Percentiles rank a stretch among this genome's conserved stretches.
Evolutionary conservation across 441 rosid species (phyloP).

Genomic region (Populus hybrid): DNA sequence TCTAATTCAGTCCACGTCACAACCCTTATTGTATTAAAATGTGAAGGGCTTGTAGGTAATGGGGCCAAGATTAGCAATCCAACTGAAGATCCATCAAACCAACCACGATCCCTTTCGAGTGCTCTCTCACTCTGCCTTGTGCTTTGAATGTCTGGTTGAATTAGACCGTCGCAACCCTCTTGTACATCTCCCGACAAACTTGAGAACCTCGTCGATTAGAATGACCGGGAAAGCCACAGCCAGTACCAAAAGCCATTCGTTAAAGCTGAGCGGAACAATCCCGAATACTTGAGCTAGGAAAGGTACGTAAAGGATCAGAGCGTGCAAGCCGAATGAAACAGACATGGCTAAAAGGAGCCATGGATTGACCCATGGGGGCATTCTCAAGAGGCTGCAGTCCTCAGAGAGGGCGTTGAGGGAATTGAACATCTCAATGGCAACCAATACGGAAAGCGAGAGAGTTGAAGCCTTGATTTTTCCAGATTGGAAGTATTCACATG

Average conservation of each 20-base stretch:
- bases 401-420: constrained; percentile 92
- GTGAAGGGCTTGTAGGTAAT: neutral
- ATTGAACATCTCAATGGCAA: constrained; percentile 96
- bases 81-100: neutral
- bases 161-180: constrained; percentile 35
- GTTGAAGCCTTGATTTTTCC: constrained; percentile 93
- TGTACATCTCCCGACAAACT: constrained; percentile 69
- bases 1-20: constrained; percentile 12
- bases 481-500: constrained; percentile 71
- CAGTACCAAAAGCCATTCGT: constrained; percentile 85
- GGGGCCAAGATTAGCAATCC: neutral
- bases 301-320: constrained; percentile 81
- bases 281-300: constrained; percentile 77
- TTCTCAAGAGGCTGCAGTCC: constrained; percentile 67
- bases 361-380: constrained; percentile 98
- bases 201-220: constrained; percentile 78
- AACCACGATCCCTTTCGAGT: neutral
- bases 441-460: constrained; percentile 86
- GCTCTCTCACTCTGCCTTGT: constrained; percentile 50
- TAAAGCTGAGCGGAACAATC: constrained; percentile 76
- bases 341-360: constrained; percentile 89
- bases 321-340: constrained; percentile 75
- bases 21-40: neutral
- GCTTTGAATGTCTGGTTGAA: constrained; percentile 36
- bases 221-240: constrained; percentile 77